Base-by-base conservation (phyloP, 1,139 yeast species). In the Taphrina deformans region DNA sequence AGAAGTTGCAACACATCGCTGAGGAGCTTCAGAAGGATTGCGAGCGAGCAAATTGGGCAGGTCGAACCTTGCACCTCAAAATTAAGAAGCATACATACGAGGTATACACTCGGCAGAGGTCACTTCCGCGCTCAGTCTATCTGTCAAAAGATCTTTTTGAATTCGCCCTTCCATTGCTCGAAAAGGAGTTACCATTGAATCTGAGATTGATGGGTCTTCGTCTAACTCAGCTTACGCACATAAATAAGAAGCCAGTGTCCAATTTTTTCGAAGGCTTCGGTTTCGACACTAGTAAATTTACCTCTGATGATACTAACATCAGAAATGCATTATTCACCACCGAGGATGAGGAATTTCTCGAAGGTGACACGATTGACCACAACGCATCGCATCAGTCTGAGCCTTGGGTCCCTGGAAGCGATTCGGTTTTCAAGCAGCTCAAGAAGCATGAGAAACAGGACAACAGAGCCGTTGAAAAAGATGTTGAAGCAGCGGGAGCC, bases 191-290 rank as follows among this genome's bases (percentile, higher is more conserved):
- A 53, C 62, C 55, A n/a, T 16, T 71, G 14, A 61, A 50, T 10
- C 55, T 70, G 7, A 67, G 73, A 9, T 59, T 71, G 51, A 67
- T 71, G 55, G 73, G 73, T 3, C 48, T 71, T 24, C 67, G 61
- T 18, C 41, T 38, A 65, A 65, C 55, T 26, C 62, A 62, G 58
- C 65, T 59, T 45, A 12, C 56, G 10, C 55, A 33, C 21, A 59
- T 59, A 12, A 48, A 51, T 23, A 59, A 50, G 16, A 53, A 40
- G 35, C 40, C 58, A 23, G 58, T 24, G 38, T 38, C 51, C 40
- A 31, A 59, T 23, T 40, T 59, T 26, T 26, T 38, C 18, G 56
- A 38, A 21, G 38, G 38, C 23, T 59, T 50, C 12, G 63, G 63
- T 2, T 26, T 59, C 21, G 48, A 27, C 41, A 38, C 59, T n/a